Base-by-base conservation (phyloP, 2,329 filamentous ascomycete genomes). In the Colletotrichum destructivum region DNA sequence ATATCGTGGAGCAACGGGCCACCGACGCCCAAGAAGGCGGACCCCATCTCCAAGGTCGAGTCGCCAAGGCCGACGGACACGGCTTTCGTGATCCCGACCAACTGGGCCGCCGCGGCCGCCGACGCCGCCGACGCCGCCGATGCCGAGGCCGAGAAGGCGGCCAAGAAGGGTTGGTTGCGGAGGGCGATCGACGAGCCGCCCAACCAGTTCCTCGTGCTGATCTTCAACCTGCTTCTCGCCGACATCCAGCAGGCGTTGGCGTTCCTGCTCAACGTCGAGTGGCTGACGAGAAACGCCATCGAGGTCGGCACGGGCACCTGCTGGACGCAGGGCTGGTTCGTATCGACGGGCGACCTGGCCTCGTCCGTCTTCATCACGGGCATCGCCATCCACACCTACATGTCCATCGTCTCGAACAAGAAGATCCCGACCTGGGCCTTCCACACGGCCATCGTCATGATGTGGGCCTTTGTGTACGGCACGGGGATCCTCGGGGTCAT, bases 181-280 rank as follows among this genome's bases (percentile, higher is more conserved):
- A 75, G 77, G 15, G 62, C 78, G 35, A 75, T 77, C 62, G 79
- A 77, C 49, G 80, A 82, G 23, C 81, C 84, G 7, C 86, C 86
- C 0, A 93, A 93, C 74, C 92, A 93, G 79, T 92, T 93, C 76
- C 85, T 93, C 38, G 83, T 93, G 0, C 84, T 94, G 5, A 91
- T 93, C 69, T 88, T 92, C 78, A 93, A 93, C 77, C 86, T 94
- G 0, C 82, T 94, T 6, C 81, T 92, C 26, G 91, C 92, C 70
- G 92, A 94, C 75, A 86, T 92, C 66, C 89, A 91, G 76, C 92
- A 93, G 76, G 86, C 89, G 9, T 78, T 89, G 0, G 89, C 90
- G 4, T 94, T 93, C 77, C 76, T 91, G 54, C 82, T 93, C 60
- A 92, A 91, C 72, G 85, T 87, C 4, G 82, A 87, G 46, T 92